Conservation (phyloP, 1,284 basidiomycete species). For the Puccinia polysora region DNA sequence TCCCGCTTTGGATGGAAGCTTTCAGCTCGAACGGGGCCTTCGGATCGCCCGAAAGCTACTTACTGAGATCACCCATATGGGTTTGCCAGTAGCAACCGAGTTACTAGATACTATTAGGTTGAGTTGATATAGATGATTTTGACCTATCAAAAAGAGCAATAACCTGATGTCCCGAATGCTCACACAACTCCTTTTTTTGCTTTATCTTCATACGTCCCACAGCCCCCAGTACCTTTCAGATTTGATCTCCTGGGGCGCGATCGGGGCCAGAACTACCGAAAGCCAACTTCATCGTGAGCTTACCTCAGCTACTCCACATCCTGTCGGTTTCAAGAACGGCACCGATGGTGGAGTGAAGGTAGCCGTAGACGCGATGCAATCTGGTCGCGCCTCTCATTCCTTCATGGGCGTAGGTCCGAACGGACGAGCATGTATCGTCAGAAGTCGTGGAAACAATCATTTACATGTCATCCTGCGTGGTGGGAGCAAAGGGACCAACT, state of each 20-base stretch:
- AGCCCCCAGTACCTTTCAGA: conserved; percentile 93
- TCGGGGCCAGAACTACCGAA: conserved; percentile 94
- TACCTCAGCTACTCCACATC: conserved; percentile 78
- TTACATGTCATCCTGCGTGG: conserved; percentile 89
- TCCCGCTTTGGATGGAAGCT: conserved; percentile 71
- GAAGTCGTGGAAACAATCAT: conserved; percentile 81
- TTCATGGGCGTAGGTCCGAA: conserved; percentile 91
- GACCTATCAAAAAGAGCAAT: not conserved
- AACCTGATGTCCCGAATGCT: conserved; percentile 51
- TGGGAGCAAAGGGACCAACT: conserved; percentile 79
- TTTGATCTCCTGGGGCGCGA: conserved; percentile 93
- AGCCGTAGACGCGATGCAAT: conserved; percentile 75
- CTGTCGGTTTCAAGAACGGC: conserved; percentile 67
- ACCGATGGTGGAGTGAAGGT: conserved; percentile 57
- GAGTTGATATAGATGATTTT: conserved; percentile 2
- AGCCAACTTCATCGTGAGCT: conserved; percentile 80
- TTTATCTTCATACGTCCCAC: conserved; percentile 56
- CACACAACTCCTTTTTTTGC: conserved; percentile 57
- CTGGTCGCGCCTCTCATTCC: conserved; percentile 76
- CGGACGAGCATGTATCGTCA: conserved; percentile 81
- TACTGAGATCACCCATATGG: conserved; percentile 74
- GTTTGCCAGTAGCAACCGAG: conserved; percentile 54
- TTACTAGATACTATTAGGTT: conserved; percentile 57
- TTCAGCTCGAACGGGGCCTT: conserved; percentile 93
- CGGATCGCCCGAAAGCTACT: conserved; percentile 83